Conservation (phyloP, 2,329 filamentous ascomycete genomes). For the Coniella vitis region DNA sequence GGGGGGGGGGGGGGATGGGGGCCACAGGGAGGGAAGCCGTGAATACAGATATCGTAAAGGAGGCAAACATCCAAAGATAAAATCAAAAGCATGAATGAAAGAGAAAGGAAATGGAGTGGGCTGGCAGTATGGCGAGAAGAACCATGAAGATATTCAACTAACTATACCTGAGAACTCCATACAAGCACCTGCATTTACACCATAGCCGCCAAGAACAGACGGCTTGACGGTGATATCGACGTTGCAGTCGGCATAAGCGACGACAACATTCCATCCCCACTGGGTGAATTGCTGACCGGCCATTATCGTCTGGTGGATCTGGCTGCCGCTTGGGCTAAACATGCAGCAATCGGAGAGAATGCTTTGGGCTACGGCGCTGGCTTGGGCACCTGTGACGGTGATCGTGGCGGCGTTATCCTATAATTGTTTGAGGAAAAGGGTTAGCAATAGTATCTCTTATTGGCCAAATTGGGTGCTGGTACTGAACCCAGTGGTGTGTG, state of each 20-base stretch:
- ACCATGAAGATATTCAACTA: not conserved
- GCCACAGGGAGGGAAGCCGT: no score
- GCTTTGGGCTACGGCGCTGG: not conserved
- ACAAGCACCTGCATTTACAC: constrained; percentile 3
- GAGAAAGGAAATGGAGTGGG: not conserved
- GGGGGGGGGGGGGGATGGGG: no score
- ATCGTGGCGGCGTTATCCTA: constrained; percentile 1
- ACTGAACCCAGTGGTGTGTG: no score
- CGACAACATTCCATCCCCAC: constrained; percentile 9
- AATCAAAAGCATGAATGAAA: not conserved
- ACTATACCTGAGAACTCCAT: not conserved
- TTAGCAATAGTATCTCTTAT: not conserved
- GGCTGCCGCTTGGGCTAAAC: not conserved
- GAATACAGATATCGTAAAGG: no score
- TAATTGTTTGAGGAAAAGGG: not conserved
- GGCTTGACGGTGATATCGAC: not conserved
- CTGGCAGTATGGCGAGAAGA: not conserved
- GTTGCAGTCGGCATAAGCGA: constrained; percentile 7
- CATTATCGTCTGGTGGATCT: not conserved
- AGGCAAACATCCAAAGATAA: not conserved
- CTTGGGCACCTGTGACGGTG: not conserved
- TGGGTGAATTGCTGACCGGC: constrained; percentile 13
- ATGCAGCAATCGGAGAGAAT: constrained; percentile 3
- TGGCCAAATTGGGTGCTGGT: no score
- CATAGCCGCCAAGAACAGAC: not conserved